These are phyloP conservation scores for Hibiscus syriacus DNA, from an alignment of 345 rosid genomes.

Conservation along the genomic window DNA sequence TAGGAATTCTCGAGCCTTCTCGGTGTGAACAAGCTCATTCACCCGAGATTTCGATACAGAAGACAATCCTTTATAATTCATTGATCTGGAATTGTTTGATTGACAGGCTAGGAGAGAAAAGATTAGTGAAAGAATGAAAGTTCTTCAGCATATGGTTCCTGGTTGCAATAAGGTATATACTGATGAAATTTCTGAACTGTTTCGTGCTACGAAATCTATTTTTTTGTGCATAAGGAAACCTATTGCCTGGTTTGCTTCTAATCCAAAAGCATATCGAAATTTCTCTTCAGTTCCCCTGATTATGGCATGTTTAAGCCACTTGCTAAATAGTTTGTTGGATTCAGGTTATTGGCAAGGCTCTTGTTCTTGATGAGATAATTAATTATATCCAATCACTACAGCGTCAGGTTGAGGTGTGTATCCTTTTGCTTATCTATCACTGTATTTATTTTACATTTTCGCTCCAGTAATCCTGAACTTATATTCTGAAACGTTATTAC, in stretches of 20 bases:
- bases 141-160: conserved; percentile 90
- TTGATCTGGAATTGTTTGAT: conserved; percentile 17
- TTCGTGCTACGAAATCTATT: background rate
- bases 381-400: conserved; percentile 89
- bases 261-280: too few species aligned
- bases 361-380: conserved; percentile 85
- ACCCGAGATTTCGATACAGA: background rate
- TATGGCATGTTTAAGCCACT: background rate
- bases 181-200: background rate
- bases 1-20: too few species aligned
- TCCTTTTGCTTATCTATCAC: background rate
- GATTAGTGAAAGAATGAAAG: conserved; percentile 87
- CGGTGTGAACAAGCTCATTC: too few species aligned
- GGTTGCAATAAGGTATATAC: conserved; percentile 83
- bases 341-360: conserved; percentile 89
- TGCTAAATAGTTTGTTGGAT: conserved; percentile 12
- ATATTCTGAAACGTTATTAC: conserved; percentile 9
- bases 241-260: background rate
- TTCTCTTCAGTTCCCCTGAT: background rate
- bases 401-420: conserved; percentile 75
- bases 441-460: background rate
- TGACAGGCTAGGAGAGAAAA: conserved; percentile 89
- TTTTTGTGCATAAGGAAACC: background rate
- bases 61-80: background rate
- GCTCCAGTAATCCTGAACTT: background rate